Base-by-base conservation (phyloP, 257 asterid genomes). In the Penstemon eatonii region DNA sequence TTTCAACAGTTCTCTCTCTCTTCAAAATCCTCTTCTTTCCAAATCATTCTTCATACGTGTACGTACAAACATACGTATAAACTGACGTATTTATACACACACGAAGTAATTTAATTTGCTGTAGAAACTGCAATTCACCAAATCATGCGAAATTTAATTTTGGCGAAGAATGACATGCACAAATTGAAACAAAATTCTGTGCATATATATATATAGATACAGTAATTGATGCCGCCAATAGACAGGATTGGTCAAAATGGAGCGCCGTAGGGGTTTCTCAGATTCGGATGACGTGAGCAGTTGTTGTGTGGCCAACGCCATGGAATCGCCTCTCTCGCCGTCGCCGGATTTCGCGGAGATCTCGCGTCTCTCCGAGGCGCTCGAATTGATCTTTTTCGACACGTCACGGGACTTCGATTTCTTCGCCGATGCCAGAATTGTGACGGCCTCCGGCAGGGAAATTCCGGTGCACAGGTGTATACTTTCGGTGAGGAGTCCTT, bases 381-480 rank as follows among this genome's bases (percentile, higher is more conserved):
- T 93, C 39, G 94, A 79, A 63, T 88, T 96, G 53, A 80, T 93
- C 60, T 80, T 85, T 65, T 58, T 82, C 55, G 88, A 79, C 58
- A 9, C 80, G 6, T 75, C 91, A 0, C 40, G 81, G 67, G 96
- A 88, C 36, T 92, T 88, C 15, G 88, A 88, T 75, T 87, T 69
- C 85, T 90, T 86, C 75, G 80, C 96, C 69, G 98, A 93, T 66
- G 88, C 94, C n/a, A 82, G 76, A 79, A 68, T 93, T 13, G 77
- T 88, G 8, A 65, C 81, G 1, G 69, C 80, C 7, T 73, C 86
- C 56, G 87, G 95, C n/a, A 77, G 70, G 84, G 90, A 90, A 73
- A 81, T 90, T 63, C 84, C 92, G 13, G 95, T 88, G 15, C 96
- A 93, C 80, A 83, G 98, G 44, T 93, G 97, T 74, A 80, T 93